These are phyloP conservation scores for Daldinia caldariorum DNA, from an alignment of 495 filamentous ascomycete species.

Conservation along the genomic window DNA sequence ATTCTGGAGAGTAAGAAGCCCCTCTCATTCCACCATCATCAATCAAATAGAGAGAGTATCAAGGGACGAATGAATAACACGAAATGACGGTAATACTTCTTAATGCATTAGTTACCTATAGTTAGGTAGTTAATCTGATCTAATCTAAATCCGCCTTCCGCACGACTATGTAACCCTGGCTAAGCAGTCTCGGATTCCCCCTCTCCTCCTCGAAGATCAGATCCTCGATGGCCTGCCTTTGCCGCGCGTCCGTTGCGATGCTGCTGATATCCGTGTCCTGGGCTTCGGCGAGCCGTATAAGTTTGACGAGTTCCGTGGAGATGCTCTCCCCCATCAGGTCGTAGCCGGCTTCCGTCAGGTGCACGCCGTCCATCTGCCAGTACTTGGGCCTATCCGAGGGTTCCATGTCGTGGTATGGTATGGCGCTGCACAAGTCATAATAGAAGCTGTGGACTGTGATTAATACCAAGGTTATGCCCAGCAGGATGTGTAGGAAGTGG, in stretches of 20 bases:
- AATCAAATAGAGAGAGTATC: background rate
- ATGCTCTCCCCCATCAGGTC: slow-evolving; percentile 65
- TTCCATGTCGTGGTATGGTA: slow-evolving; percentile 63
- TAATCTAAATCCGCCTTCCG: slow-evolving; percentile 56
- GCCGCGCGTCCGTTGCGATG: slow-evolving; percentile 36
- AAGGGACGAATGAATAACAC: slow-evolving; percentile 14
- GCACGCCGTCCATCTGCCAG: slow-evolving; percentile 68
- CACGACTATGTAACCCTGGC: slow-evolving; percentile 59
- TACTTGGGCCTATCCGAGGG: slow-evolving; percentile 55
- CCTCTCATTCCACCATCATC: background rate
- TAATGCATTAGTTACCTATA: slow-evolving; percentile 1
- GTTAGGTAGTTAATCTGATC: background rate
- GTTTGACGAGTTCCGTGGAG: slow-evolving; percentile 56
- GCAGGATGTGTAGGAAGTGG: background rate
- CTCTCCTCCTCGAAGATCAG: slow-evolving; percentile 55
- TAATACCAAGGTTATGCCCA: background rate
- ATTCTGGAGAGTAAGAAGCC: background rate
- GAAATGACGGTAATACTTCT: slow-evolving; percentile 1
- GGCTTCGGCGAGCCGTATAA: slow-evolving; percentile 53
- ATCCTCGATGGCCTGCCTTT: slow-evolving; percentile 52
- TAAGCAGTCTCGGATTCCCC: slow-evolving; percentile 51
- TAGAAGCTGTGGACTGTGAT: slow-evolving; percentile 51
- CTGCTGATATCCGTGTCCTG: slow-evolving; percentile 43
- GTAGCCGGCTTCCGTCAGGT: slow-evolving; percentile 68
- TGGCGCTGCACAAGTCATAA: slow-evolving; percentile 62